Evolutionary conservation across 1,284 basidiomycete genomes (phyloP), one percentile per base, ranked within the genome.

Genomic region (Albatrellus sp.): DNA sequence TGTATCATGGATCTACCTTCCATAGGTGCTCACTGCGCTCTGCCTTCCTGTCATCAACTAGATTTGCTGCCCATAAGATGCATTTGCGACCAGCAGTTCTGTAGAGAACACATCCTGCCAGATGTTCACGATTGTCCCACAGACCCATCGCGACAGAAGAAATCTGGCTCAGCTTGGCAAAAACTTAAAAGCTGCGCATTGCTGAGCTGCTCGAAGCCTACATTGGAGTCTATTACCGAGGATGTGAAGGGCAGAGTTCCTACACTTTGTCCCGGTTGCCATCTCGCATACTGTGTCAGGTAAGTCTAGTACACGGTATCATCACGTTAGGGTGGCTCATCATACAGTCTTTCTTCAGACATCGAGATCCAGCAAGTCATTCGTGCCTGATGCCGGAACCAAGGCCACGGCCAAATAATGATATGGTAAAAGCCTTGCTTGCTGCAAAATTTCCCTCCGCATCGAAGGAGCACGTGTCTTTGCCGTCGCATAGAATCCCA

Each of bases 1-100:
- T 24, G 24, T 9, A 50, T 9, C 31, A 60, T 63, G 57, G 64
- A 68, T 46, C 49, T 70, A 17, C 56, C 63, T 44, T 52, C 55
- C 13, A 66, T 80, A 50, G 79, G 79, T 43, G 63, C 69, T 28
- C 72, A 71, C 48, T 83, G 80, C 56, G 62, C 73, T 36, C 56
- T 73, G 36, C 42, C 61, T 16, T 61, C 64, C 28, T 80, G 77
- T 63, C 67, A 69, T 49, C 52, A 69, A 40, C 62, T 75, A 54
- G 78, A 82, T 62, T 76, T 82, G 52, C 67, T 83, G 1, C 80
- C 80, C n/a, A 75, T 80, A 48, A 58, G 59, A 43, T 84, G 80
- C 57, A 46, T 46, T 19, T 82, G 80, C 60, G 57, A 64, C 19
- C 55, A 60, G 28, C 55, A 65, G 41, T 83, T 71, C 58, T 83